These are phyloP conservation scores for Ceratobasidium sp. DNA, from an alignment of 1,284 basidiomycete genomes.

Conservation along the genomic window DNA sequence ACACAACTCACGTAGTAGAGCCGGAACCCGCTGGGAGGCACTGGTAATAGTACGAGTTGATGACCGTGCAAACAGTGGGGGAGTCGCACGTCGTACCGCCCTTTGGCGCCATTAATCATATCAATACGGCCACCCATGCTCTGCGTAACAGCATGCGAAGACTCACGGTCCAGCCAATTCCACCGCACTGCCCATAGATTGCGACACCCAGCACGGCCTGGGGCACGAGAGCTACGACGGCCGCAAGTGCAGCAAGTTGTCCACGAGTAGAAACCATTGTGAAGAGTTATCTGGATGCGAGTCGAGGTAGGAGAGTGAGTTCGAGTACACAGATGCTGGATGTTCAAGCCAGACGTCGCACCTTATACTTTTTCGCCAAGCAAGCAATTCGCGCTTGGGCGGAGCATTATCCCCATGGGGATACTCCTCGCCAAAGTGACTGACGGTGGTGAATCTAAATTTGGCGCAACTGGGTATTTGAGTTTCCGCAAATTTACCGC, in stretches of 20 bases:
- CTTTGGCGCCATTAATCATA: too few species aligned
- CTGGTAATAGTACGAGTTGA: slow-evolving; percentile 39
- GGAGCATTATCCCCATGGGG: too few species aligned
- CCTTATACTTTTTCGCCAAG: not conserved
- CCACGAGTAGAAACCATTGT: slow-evolving; percentile 10
- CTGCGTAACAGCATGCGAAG: too few species aligned
- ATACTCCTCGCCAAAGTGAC: too few species aligned
- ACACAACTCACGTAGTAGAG: slow-evolving; percentile 1
- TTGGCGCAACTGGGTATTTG: not conserved
- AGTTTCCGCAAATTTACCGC: too few species aligned
- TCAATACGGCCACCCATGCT: too few species aligned
- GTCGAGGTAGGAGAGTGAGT: not conserved
- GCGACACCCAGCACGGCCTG: slow-evolving; percentile 4
- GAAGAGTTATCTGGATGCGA: not conserved
- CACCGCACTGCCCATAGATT: slow-evolving; percentile 32
- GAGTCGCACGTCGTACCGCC: too few species aligned
- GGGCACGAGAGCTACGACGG: slow-evolving; percentile 23
- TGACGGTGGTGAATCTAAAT: not conserved
- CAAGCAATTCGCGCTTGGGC: not conserved
- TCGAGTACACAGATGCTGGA: not conserved
- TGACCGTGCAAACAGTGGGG: not conserved
- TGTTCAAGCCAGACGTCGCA: not conserved
- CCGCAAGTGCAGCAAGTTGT: slow-evolving; percentile 22
- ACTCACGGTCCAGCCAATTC: slow-evolving; percentile 26
- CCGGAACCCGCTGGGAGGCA: slow-evolving; percentile 16